Evolutionary conservation across 2,329 filamentous ascomycete genomes (phyloP).

Genomic region (Arthroderma sp.): DNA sequence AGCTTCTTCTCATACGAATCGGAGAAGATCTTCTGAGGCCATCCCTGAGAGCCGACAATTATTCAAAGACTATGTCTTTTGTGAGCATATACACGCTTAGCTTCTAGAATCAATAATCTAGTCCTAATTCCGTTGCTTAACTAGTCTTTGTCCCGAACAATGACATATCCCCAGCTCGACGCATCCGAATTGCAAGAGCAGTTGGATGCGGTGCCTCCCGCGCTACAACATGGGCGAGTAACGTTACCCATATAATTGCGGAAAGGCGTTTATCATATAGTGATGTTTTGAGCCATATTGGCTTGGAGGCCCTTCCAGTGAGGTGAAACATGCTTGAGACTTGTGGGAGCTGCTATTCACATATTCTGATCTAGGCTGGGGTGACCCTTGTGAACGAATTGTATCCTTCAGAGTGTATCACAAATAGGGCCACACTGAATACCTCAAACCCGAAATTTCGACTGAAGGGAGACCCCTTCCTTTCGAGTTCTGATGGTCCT

Average conservation of each 20-base stretch:
- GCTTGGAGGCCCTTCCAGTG: conserved; percentile 36
- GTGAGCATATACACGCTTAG: conserved; percentile 17
- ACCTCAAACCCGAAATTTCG: conserved; percentile 41
- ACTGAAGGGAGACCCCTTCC: conserved; percentile 16
- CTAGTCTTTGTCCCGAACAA: conserved; percentile 67
- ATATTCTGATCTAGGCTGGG: conserved; percentile 13
- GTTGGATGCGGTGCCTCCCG: conserved; percentile 63
- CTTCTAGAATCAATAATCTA: not conserved
- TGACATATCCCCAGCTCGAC: conserved; percentile 53
- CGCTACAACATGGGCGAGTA: conserved; percentile 41
- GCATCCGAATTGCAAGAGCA: conserved; percentile 59
- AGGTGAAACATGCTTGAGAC: conserved; percentile 10
- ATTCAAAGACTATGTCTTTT: conserved; percentile 50
- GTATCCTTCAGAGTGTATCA: conserved; percentile 57
- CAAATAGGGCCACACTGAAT: conserved; percentile 45
- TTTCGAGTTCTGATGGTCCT: conserved; percentile 3
- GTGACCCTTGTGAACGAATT: conserved; percentile 51
- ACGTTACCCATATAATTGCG: conserved; percentile 66
- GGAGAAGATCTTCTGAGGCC: not conserved
- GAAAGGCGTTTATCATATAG: conserved; percentile 54
- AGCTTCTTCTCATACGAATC: not conserved
- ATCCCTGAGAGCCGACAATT: conserved; percentile 41
- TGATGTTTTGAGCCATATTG: conserved; percentile 48
- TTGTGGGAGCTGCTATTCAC: not conserved
- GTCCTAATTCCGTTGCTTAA: conserved; percentile 4